Evolutionary conservation across 192 early-diverging fungal species (phyloP), one percentile per base, ranked within the genome.

Genomic region (Chytriomyces hyalinus): DNA sequence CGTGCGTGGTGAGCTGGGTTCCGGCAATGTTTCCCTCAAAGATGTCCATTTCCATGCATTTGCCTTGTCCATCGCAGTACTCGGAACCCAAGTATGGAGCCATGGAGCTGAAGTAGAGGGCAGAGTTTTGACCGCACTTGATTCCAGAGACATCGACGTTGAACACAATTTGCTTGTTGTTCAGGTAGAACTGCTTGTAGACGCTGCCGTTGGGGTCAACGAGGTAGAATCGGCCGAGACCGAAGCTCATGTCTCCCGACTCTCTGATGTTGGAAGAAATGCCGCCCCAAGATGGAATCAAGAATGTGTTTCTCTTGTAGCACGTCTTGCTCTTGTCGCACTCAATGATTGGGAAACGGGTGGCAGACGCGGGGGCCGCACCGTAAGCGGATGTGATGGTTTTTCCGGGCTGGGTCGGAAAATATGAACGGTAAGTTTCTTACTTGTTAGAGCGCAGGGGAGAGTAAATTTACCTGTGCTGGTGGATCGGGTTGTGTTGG

Each of bases 91-190:
- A 17, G 53, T 11, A 11, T 20, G 53, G 53, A 20, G 11, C 20
- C 13, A 57, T 20, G 11, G 53, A 11, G 53, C 13, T 20, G 53
- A 84, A 85, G 78, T 82, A 82, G 11, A 82, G 73, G 48, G 81
- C 81, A 7, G 83, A 76, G 47, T 82, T 82, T 83, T 80, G 81
- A 43, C 81, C 81, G 62, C 81, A 82, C 61, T 67, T 43, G 26
- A 82, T 64, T 62, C 73, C 47, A 13, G 78, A 68, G 20, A 85
- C 64, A 73, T 82, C 79, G 48, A 84, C 49, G 20, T 82, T 80
- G 70, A 80, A 49, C 15, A 67, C 17, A 17, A 80, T 47, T 49
- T 26, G 24, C n/a, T 48, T 15, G 44, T 80, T 80, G 6, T 80
- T 80, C 1, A 65, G 36, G 63, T 65, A 65, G 36, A 65, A 65